Conservation (phyloP, 495 filamentous ascomycete genomes). For the Bacidia rubella region DNA sequence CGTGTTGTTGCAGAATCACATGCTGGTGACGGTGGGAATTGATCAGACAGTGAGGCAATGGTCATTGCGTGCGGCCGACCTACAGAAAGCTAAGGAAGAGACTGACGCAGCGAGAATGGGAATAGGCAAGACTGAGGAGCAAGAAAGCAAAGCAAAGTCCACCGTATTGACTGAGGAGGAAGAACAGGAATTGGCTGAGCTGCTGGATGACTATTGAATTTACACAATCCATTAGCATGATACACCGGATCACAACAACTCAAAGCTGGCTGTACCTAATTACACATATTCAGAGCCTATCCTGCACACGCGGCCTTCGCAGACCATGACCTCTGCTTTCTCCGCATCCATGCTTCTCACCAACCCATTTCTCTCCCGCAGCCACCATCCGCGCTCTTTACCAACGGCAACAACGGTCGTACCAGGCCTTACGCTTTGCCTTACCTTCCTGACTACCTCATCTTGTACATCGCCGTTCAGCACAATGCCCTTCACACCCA, state of each 20-base stretch:
- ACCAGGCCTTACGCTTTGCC: constrained; percentile 28
- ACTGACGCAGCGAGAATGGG: constrained; percentile 29
- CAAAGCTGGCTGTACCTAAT: not conserved
- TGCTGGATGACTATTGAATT: constrained; percentile 14
- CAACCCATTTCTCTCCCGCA: constrained; percentile 34
- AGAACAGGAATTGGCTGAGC: constrained; percentile 16
- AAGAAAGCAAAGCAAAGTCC: not conserved
- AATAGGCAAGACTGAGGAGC: not conserved
- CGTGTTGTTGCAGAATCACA: constrained; percentile 43
- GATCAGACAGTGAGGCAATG: constrained; percentile 80
- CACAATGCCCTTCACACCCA: constrained; percentile 31
- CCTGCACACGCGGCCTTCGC: constrained; percentile 36
- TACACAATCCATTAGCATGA: not conserved
- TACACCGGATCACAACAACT: not conserved
- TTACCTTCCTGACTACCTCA: constrained; percentile 25
- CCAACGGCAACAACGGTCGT: constrained; percentile 38
- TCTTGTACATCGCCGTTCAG: constrained; percentile 22
- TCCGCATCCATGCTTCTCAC: constrained; percentile 33
- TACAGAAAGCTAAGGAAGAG: constrained; percentile 46
- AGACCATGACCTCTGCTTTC: constrained; percentile 35
- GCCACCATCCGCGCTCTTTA: constrained; percentile 36
- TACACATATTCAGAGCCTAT: constrained; percentile 21
- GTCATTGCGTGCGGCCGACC: constrained; percentile 49
- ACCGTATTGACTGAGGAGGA: constrained; percentile 15
- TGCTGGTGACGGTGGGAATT: constrained; percentile 67